Evolutionary conservation across 2,329 filamentous ascomycete genomes (phyloP), one percentile per base, ranked within the genome.

Genomic region (Alternaria burnsii): DNA sequence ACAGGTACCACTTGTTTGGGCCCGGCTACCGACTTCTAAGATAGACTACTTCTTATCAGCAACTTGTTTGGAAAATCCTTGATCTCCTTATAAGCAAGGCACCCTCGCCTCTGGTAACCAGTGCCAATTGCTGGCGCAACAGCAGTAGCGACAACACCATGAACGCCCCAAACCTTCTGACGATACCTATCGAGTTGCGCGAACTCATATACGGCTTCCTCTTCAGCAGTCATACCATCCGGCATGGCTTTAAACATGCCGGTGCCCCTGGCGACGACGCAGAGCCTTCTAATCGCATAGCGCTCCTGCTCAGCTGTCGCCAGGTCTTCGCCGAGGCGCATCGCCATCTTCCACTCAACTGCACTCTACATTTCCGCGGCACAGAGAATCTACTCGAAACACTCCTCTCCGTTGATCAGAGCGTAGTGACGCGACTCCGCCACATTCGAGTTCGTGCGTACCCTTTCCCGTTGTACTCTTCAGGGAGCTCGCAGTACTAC

Each of bases 141-240:
- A 55, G 40, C 28, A 52, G 30, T 22, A 34, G 42, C 24, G 34
- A 53, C 30, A 42, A 53, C 54, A 65, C 50, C 20, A 67, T 66
- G 61, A 38, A 63, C 59, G 52, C 58, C 22, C 57, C 75, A 42
- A 66, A 59, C n/a, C 62, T 78, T n/a, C 61, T 78, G 8, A 64
- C 70, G 2, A 59, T 78, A 14, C 76, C 76, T 0, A 57, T 71
- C 2, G 76, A 78, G 62, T 59, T 78, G 8, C 68, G 76, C 30
- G 72, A 76, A 48, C 52, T 76, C 28, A 76, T 78, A 44, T 78
- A 77, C 52, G 65, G 62, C n/a, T 66, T 74, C 32, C 65, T 78
- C 36, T 78, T 77, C 59, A 68, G 66, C 36, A 67, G 70, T 38
- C 71, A 69, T 52, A 74, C 67, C 6, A 69, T 77, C 22, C 61